Conservation (phyloP, 179 eudicot species). For the Heliamphora pulchella region DNA sequence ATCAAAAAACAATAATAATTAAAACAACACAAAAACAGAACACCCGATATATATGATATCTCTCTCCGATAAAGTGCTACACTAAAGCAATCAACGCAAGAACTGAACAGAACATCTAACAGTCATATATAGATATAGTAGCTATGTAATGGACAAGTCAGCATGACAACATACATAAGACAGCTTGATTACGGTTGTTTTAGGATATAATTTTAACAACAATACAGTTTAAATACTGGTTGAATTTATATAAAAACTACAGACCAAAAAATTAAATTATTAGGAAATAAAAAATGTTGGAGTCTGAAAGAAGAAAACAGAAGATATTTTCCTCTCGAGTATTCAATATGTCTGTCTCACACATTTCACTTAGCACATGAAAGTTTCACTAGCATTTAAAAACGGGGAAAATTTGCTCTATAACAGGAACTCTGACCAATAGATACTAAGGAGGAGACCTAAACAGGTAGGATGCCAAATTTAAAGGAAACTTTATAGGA, state of each 20-base stretch:
- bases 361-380: neutral
- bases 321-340: no score
- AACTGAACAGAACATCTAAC: neutral
- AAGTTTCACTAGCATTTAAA: neutral
- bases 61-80: neutral
- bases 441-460: neutral
- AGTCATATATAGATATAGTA: neutral
- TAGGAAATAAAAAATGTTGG: neutral
- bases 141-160: neutral
- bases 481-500: no score
- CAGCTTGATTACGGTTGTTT: neutral
- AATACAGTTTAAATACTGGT: no score
- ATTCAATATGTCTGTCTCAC: neutral
- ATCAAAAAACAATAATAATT: neutral
- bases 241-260: neutral
- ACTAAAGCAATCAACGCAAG: neutral
- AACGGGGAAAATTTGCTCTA: neutral
- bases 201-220: neutral
- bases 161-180: neutral
- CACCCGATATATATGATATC: neutral
- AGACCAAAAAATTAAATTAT: neutral
- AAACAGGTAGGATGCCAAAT: neutral
- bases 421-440: neutral
- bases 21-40: neutral
- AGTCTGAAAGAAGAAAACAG: neutral